phyloP scores from a whole-genome alignment of 2,329 filamentous ascomycete species.

The Trichoderma pleuroti region DNA sequence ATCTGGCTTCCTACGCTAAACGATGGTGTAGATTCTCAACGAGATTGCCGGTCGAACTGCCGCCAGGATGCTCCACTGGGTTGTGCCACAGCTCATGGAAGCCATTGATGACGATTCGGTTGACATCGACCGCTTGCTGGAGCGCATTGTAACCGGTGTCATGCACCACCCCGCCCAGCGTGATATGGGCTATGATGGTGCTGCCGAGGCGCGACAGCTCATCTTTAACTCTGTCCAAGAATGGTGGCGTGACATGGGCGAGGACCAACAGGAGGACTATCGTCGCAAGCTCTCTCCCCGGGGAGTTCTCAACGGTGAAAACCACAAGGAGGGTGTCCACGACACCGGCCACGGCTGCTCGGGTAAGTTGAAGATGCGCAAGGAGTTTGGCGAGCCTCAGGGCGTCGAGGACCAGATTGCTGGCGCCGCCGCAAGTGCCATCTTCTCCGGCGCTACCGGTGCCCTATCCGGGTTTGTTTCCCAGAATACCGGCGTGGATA shows the following conservation, averaged over 20 bases:
- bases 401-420: constrained; percentile 56
- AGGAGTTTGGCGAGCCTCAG: constrained; percentile 52
- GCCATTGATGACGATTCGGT: constrained; percentile 76
- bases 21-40: constrained; percentile 61
- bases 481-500: constrained; percentile 44
- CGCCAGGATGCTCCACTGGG: constrained; percentile 75
- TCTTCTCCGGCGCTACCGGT: constrained; percentile 56
- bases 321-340: constrained; percentile 81
- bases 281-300: constrained; percentile 72
- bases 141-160: constrained; percentile 75
- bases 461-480: constrained; percentile 47
- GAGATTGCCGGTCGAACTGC: constrained; percentile 83
- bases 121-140: constrained; percentile 67
- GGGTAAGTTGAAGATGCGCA: constrained; percentile 75
- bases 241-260: constrained; percentile 73
- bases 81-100: constrained; percentile 82
- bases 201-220: constrained; percentile 64
- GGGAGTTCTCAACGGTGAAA: constrained; percentile 72
- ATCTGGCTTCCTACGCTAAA: not conserved
- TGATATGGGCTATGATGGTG: constrained; percentile 65
- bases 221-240: constrained; percentile 79
- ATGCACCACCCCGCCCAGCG: constrained; percentile 86
- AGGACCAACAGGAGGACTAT: constrained; percentile 61
- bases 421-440: constrained; percentile 51
- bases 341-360: constrained; percentile 81